Evolutionary conservation across 2,329 filamentous ascomycete species (phyloP).

Genomic region (Simplicillium aogashimaense): DNA sequence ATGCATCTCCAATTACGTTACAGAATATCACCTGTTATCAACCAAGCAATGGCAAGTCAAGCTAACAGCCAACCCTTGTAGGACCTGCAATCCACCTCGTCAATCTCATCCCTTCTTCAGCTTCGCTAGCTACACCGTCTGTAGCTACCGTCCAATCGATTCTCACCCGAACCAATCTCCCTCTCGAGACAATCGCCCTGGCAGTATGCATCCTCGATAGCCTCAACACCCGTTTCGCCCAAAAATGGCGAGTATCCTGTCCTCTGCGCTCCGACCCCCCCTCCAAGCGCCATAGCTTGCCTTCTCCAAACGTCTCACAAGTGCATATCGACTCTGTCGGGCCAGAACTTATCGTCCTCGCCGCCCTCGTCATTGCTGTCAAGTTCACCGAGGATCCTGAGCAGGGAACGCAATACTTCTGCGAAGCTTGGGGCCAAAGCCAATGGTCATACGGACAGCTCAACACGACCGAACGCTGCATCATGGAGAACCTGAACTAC

Average conservation of each 20-base stretch:
- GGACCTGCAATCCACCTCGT: slow-evolving; percentile 57
- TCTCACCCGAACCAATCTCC: slow-evolving; percentile 45
- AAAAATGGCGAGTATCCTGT: slow-evolving; percentile 50
- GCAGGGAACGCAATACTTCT: slow-evolving; percentile 42
- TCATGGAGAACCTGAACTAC: slow-evolving; percentile 56
- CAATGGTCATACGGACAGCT: slow-evolving; percentile 53
- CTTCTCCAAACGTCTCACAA: slow-evolving; percentile 23
- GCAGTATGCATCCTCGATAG: slow-evolving; percentile 59
- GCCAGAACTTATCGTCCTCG: slow-evolving; percentile 54
- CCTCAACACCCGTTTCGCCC: slow-evolving; percentile 51
- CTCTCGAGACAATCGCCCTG: slow-evolving; percentile 52
- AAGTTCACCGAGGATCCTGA: slow-evolving; percentile 56
- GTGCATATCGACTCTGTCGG: slow-evolving; percentile 51
- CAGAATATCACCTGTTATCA: no score
- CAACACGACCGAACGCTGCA: slow-evolving; percentile 52
- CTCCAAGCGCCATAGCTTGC: slow-evolving; percentile 39
- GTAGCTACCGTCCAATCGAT: slow-evolving; percentile 50
- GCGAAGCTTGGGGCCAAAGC: slow-evolving; percentile 39
- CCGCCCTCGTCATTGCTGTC: slow-evolving; percentile 51
- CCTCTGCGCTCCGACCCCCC: slow-evolving; percentile 28
- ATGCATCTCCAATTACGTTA: slow-evolving; percentile 9
- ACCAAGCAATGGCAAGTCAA: neutral
- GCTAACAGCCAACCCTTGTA: slow-evolving; percentile 16
- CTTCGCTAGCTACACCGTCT: slow-evolving; percentile 49
- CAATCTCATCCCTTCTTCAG: slow-evolving; percentile 54